Evolutionary conservation across 192 early-diverging fungal species (phyloP), one percentile per base, ranked within the genome.

Genomic region (Podila epicladia): DNA sequence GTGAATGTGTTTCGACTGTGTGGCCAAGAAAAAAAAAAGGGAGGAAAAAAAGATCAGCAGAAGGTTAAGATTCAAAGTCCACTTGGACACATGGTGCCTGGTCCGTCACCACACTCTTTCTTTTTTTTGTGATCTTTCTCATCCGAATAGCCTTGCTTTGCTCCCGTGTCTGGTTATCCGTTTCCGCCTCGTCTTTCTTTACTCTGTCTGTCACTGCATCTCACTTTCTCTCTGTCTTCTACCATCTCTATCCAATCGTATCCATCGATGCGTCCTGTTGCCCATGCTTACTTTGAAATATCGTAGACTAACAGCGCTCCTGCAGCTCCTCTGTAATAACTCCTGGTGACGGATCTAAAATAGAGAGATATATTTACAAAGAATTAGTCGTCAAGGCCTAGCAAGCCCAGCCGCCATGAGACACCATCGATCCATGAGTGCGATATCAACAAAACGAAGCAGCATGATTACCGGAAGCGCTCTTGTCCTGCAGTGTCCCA

Each of bases 221-320:
- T 24, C 45, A 45, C 8, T n/a, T 26, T 13, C 8, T 29, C 24
- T 45, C 48, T 37, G 35, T 9, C n/a, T 58, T 24, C 17, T 26
- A 32, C 28, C 2, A 61, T 15, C 2, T 33, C 12, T 60, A 13
- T 19, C 59, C 28, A 31, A 19, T 17, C 59, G 9, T n/a, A 31
- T 4, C 31, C 17, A 60, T 17, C 15, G 41, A 45, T 45, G 41
- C 41, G 8, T 45, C 41, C 41, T 45, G 35, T 45, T n/a, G 33
- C 13, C 7, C 31, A 41, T 62, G 13, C 86, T 74, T 83, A 87
- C 84, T 89, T 93, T 62, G 92, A 91, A 57, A 95, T 88, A 79
- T 95, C 94, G 68, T 94, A 95, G n/a, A 94, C 92, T 32, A 95
- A 73, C 13, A 94, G 83, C 24, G 91, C 93, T 48, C 93, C 94